Percentiles rank a stretch among this genome's conserved stretches.
Conservation (phyloP, 495 filamentous ascomycete genomes). For the Recurvomyces mirabilis region DNA sequence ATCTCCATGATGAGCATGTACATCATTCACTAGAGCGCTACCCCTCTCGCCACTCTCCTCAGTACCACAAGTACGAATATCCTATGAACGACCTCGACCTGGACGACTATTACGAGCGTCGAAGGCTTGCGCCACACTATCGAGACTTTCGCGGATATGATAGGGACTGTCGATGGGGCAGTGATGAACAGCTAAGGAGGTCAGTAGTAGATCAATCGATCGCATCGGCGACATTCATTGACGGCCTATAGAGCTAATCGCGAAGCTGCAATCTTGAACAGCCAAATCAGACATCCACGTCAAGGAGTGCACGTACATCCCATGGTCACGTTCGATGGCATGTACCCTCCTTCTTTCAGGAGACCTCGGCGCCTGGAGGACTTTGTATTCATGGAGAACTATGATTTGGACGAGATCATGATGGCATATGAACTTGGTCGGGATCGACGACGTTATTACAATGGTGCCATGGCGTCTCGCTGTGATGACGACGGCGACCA, state of each 20-base stretch:
- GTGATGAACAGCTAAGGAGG: conserved; percentile 7
- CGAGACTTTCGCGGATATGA: conserved; percentile 7
- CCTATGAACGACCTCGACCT: neutral
- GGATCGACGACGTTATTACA: conserved; percentile 2
- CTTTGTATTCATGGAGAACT: conserved; percentile 3
- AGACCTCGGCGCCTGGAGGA: conserved; percentile 25
- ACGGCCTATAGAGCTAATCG: conserved; percentile 25
- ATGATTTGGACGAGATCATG: conserved; percentile 28
- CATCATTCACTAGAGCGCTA: no score
- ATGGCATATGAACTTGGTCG: conserved; percentile 21
- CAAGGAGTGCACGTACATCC: conserved; percentile 29
- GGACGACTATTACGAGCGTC: neutral
- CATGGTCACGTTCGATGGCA: conserved; percentile 27
- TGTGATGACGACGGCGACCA: conserved; percentile 4
- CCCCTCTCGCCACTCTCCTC: neutral
- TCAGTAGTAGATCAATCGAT: no score
- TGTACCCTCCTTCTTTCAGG: conserved; percentile 27
- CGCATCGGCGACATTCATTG: neutral
- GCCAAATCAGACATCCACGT: conserved; percentile 15
- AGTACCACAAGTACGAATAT: neutral
- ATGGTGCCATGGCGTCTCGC: neutral
- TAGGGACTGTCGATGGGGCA: neutral
- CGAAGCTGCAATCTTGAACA: conserved; percentile 28
- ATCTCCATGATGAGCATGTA: no score
- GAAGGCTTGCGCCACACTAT: neutral